Evolutionary conservation across 257 asterid species (phyloP), one percentile per base, ranked within the genome.

Genomic region (Solanum appendiculatum): DNA sequence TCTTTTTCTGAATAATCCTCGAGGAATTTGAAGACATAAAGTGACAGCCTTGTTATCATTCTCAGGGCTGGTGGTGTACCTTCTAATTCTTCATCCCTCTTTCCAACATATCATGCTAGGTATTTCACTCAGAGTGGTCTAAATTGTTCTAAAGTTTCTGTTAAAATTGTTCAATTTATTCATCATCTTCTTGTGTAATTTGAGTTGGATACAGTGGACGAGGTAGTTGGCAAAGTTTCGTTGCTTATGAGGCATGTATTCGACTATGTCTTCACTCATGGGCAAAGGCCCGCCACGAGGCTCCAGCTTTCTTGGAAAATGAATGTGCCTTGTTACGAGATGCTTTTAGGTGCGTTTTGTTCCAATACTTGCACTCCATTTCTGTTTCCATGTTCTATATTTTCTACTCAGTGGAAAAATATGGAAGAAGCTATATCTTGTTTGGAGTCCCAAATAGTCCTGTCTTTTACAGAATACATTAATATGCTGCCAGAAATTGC

Each of bases 101-200:
- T 91, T 88, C 99, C 99, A 87, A 95, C 98, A 77, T 97, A 85
- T 90, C 98, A 95, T 87, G 98, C 99, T 68, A 95, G 98, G 99
- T 97, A 86, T 78, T 81, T 83, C 44, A 39, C 83, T 39, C 82
- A 6, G 33, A 48, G 84, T 48, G 36, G 51, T 86, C 87, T 46
- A 66, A 23, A 21, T 40, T 25, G 34, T 16, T 72, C 56, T 44
- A 34, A 31, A 21, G 83, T 85, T 40, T 46, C 42, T 69, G 39
- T 40, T 66, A 42, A n/a, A 5, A 31, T 51, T 81, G 18, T 46
- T 48, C 58, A n/a, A 63, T 81, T 31, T 48, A 73, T 20, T 70
- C 27, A 39, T 70, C n/a, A 85, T 85, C 81, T 14, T 72, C 56
- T 86, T 91, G 88, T 56, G 64, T 86, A 44, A 51, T 87, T 29